These are phyloP conservation scores for Mycena filopes DNA, from an alignment of 768 basidiomycete genomes.

Conservation along the genomic window DNA sequence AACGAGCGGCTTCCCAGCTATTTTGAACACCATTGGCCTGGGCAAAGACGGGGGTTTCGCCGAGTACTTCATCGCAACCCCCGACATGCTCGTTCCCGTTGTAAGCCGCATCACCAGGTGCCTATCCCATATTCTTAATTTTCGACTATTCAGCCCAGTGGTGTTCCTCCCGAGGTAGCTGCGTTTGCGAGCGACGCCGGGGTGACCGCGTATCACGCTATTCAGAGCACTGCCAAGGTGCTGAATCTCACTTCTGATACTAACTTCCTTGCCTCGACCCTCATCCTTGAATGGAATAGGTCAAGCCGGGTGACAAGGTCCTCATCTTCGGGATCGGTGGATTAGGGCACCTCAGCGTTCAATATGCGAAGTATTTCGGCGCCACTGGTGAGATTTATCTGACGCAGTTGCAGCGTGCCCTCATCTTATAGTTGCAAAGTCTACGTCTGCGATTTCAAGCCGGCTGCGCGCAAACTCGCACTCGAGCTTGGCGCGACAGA, in stretches of 20 bases:
- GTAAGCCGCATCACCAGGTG: too few relatives aligned
- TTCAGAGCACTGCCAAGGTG: slow-evolving; percentile 21
- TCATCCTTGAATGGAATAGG: too few relatives aligned
- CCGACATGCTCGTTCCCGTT: slow-evolving; percentile 17
- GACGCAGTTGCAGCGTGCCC: too few relatives aligned
- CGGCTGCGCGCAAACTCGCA: slow-evolving; percentile 33
- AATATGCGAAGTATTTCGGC: slow-evolving; percentile 34
- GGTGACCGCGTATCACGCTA: slow-evolving; percentile 24
- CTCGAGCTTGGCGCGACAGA: slow-evolving; percentile 31
- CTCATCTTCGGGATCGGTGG: slow-evolving; percentile 28
- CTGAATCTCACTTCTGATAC: neutral
- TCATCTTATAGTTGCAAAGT: too few relatives aligned
- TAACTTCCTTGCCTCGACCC: too few relatives aligned
- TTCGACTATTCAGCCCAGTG: slow-evolving; percentile 15
- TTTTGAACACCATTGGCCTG: slow-evolving; percentile 15
- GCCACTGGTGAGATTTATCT: slow-evolving; percentile 27
- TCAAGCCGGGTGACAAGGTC: too few relatives aligned
- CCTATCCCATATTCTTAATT: neutral
- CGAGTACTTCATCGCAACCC: slow-evolving; percentile 23
- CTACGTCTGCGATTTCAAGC: slow-evolving; percentile 34
- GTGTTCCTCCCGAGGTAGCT: slow-evolving; percentile 19
- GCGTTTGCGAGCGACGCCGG: slow-evolving; percentile 29
- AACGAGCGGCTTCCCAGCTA: neutral
- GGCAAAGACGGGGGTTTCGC: slow-evolving; percentile 29
- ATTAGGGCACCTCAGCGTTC: slow-evolving; percentile 25